phyloP scores from a whole-genome alignment of 164 flowering plant species.

The Macadamia tetraphylla region DNA sequence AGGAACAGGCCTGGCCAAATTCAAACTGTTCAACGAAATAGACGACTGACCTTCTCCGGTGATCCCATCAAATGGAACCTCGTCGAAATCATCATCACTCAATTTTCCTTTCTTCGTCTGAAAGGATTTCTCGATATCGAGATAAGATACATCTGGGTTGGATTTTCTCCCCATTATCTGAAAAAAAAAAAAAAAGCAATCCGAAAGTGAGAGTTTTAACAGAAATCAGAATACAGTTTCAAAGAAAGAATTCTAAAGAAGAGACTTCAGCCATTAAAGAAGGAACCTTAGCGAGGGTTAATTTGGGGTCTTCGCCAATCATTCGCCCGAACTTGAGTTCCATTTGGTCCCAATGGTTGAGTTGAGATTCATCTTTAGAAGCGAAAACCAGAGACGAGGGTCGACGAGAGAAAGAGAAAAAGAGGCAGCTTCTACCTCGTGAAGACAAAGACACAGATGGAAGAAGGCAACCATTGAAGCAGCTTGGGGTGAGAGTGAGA shows the following conservation, averaged over 20 bases:
- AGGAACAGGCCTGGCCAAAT: constrained; percentile 65
- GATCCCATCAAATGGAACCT: constrained; percentile 44
- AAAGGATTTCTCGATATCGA: constrained; percentile 75
- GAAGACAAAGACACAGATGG: constrained; percentile 2
- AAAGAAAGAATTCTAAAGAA: no score
- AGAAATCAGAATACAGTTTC: not conserved
- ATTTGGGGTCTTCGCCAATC: constrained; percentile 92
- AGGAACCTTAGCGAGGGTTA: constrained; percentile 83
- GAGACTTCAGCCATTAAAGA: not conserved
- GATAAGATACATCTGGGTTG: constrained; percentile 59
- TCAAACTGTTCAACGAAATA: constrained; percentile 32
- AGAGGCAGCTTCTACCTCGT: constrained; percentile 3
- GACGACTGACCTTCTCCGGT: constrained; percentile 21
- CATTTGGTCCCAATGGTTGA: constrained; percentile 73
- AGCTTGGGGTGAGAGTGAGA: constrained; percentile 21
- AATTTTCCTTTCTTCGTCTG: constrained; percentile 45
- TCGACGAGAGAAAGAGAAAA: constrained; percentile 10
- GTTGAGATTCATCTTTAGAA: constrained; percentile 41
- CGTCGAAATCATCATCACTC: constrained; percentile 26
- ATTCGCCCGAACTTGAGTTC: constrained; percentile 86
- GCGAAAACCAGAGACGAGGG: constrained; percentile 30
- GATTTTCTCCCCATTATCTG: constrained; percentile 72
- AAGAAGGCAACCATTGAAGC: constrained; percentile 14
- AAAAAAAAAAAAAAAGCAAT: constrained; percentile 8
- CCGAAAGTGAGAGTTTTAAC: not conserved